Conservation (phyloP, 495 filamentous ascomycete genomes). For the Penicillium coprophilum region DNA sequence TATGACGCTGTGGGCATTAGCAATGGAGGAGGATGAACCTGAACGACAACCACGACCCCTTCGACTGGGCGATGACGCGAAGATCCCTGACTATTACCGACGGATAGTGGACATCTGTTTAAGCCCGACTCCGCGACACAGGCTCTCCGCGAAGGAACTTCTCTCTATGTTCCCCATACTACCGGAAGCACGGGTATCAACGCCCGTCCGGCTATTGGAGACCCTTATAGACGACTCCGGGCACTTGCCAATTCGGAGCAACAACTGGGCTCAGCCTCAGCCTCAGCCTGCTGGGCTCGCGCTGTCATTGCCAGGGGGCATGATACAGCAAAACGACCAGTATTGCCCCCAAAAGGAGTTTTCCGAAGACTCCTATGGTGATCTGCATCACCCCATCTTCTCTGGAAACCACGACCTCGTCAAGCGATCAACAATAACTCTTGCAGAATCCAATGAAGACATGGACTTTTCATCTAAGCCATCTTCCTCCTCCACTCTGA, state of each 20-base stretch:
- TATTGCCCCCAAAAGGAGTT: constrained; percentile 10
- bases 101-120: constrained; percentile 60
- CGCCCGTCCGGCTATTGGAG: constrained; percentile 5
- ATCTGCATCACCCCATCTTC: constrained; percentile 16
- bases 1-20: constrained; percentile 95
- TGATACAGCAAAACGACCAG: constrained; percentile 1
- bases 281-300: constrained; percentile 3
- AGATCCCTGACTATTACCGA: constrained; percentile 60
- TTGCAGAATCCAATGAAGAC: constrained; percentile 23
- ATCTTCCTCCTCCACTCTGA: constrained; percentile 31
- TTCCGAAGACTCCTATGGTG: constrained; percentile 2
- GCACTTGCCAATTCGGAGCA: constrained; percentile 12
- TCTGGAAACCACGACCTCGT: constrained; percentile 16
- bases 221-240: neutral
- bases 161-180: constrained; percentile 48
- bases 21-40: constrained; percentile 84
- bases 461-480: constrained; percentile 22
- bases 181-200: constrained; percentile 3
- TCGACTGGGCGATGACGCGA: constrained; percentile 40
- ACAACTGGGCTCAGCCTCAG: constrained; percentile 12
- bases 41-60: constrained; percentile 78
- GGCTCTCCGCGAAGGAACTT: constrained; percentile 58
- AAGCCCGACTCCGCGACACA: constrained; percentile 52
- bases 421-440: constrained; percentile 28
- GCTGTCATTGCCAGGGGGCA: neutral